Evolutionary conservation across 1,284 basidiomycete species (phyloP), one percentile per base, ranked within the genome.

Genomic region (Puccinia horiana): DNA sequence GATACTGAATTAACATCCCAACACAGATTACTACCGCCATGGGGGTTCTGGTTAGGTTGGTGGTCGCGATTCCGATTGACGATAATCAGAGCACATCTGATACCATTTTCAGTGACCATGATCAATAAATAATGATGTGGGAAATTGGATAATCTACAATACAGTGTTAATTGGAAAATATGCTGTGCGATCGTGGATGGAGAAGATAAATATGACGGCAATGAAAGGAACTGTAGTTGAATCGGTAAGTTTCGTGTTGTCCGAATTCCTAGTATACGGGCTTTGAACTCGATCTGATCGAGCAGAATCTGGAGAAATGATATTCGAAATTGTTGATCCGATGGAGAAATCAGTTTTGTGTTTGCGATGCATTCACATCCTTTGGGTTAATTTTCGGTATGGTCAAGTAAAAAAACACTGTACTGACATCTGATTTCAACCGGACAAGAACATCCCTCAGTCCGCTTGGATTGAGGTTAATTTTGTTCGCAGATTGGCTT

Each of bases 341-440:
- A 69, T 42, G 4, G 44, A 47, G 37, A 29, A 9, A 47, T 42
- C 23, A 69, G 67, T 20, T 23, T 20, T 47, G 52, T 47, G 42
- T 40, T 67, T 37, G 32, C 23, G 32, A 18, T 12, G 11, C 23
- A 1, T 40, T 40, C 1, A 32, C 32, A 18, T 23, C 8, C 6
- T 67, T 67, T 42, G 63, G n/a, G 16, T 11, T 40, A 32, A 8
- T 40, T 12, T 40, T 67, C 9, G 16, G 29, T 42, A 14, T 37
- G 18, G 18, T 40, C 37, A 16, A 18, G 18, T 20, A n/a, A 42
- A 16, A 32, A 67, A 35, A 29, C n/a, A 32, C 23, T 23, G 29
- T 32, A 74, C 56, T 52, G 54, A 81, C 80, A 37, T 81, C 56
- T 52, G 70, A 75, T 67, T 81, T 81, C n/a, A 75, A 49, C 42